phyloP scores from a whole-genome alignment of 202 grass and related monocot species.

The Schoenoplectus triqueter region DNA sequence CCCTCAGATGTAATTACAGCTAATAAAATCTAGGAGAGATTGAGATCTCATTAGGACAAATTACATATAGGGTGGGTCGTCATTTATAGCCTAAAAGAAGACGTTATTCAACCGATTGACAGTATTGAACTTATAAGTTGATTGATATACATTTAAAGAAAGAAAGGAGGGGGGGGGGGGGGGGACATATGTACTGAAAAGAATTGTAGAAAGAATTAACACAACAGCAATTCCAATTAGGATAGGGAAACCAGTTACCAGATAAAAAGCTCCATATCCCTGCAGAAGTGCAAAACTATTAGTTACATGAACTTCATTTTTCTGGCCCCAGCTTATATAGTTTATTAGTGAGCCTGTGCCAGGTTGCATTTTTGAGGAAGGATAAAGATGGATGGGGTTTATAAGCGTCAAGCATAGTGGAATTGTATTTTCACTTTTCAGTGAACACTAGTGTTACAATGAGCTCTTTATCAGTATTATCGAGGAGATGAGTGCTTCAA shows the following conservation, averaged over 20 bases:
- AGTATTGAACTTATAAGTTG: background rate
- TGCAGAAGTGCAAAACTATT: constrained; percentile 47
- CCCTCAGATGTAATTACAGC: background rate
- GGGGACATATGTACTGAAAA: constrained; percentile 57
- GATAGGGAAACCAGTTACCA: constrained; percentile 74
- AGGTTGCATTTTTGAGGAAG: background rate
- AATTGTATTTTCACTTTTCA: background rate
- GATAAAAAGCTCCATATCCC: constrained; percentile 91
- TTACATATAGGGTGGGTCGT: background rate
- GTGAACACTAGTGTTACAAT: background rate
- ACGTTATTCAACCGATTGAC: background rate
- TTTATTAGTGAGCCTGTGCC: background rate
- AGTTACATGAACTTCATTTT: constrained; percentile 2
- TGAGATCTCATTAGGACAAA: background rate
- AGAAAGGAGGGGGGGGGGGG: background rate
- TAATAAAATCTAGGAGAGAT: constrained; percentile 21
- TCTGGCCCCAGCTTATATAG: background rate
- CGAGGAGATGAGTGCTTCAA: background rate
- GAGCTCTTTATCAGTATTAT: background rate
- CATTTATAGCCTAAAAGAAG: constrained; percentile 6
- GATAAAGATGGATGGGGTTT: background rate
- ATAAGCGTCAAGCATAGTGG: background rate
- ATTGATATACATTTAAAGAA: constrained; percentile 42
- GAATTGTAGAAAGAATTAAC: constrained; percentile 97
- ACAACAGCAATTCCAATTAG: constrained; percentile 85